phyloP scores from a whole-genome alignment of 345 rosid species.

The Ricinus communis region DNA sequence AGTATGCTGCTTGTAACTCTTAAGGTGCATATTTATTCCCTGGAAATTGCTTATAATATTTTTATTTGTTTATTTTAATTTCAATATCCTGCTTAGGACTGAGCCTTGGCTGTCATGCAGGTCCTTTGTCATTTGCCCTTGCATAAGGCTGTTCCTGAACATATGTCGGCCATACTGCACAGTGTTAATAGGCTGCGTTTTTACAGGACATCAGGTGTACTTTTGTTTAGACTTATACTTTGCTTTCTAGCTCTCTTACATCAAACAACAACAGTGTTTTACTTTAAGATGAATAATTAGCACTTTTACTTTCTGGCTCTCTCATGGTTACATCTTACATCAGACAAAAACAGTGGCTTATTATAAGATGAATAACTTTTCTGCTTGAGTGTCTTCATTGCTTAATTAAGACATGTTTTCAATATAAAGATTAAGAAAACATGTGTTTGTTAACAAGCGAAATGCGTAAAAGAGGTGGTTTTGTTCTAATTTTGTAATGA shows the following conservation, averaged over 20 bases:
- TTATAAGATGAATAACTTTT: not conserved
- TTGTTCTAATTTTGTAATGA: not conserved
- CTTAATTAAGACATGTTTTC: not conserved
- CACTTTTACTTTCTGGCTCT: conserved; percentile 1
- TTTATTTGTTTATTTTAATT: too few species aligned
- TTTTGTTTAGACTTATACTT: conserved; percentile 22
- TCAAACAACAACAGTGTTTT: not conserved
- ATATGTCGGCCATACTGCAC: conserved; percentile 90
- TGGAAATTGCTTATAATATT: not conserved
- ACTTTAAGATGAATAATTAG: not conserved
- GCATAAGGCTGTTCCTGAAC: conserved; percentile 82
- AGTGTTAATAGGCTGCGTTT: conserved; percentile 80
- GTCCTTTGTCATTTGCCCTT: conserved; percentile 87
- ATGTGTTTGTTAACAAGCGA: not conserved
- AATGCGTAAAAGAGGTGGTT: not conserved
- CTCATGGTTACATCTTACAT: too few species aligned
- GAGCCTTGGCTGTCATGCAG: conserved; percentile 42
- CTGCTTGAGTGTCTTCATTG: conserved; percentile 9
- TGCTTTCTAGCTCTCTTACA: not conserved
- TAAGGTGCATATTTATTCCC: not conserved
- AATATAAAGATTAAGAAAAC: not conserved
- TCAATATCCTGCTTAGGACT: conserved; percentile 20
- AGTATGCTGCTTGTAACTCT: conserved; percentile 67
- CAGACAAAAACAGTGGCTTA: not conserved
- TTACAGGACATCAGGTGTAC: conserved; percentile 81